Conservation (phyloP, 2,329 filamentous ascomycete genomes). For the Diaporthe sp. region DNA sequence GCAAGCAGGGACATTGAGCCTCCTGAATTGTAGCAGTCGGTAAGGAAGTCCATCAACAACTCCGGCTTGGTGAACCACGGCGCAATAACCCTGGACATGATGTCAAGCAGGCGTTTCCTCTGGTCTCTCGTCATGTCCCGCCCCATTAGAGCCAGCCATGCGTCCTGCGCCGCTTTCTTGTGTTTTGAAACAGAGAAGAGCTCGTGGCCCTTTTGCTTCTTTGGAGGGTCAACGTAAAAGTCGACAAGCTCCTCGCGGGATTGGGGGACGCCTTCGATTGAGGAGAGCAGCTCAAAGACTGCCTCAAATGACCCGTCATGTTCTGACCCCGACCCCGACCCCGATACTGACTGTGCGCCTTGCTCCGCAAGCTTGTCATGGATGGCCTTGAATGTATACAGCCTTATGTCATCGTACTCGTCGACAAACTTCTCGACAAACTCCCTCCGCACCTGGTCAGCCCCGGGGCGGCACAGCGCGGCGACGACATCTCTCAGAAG, state of each 20-base stretch:
- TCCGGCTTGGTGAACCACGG: conserved; percentile 93
- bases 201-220: conserved; percentile 76
- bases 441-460: conserved; percentile 75
- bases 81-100: conserved; percentile 83
- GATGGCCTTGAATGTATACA: conserved; percentile 82
- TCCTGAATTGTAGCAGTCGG: conserved; percentile 90
- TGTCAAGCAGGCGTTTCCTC: conserved; percentile 82
- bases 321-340: conserved; percentile 18
- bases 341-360: conserved; percentile 43
- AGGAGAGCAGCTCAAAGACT: conserved; percentile 73
- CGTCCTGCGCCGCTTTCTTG: conserved; percentile 85
- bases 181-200: conserved; percentile 77
- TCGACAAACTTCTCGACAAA: conserved; percentile 85
- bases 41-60: conserved; percentile 94
- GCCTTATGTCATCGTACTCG: conserved; percentile 87
- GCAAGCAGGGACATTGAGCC: conserved; percentile 90
- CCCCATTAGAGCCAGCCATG: conserved; percentile 85
- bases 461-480: conserved; percentile 70
- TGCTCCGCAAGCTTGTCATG: conserved; percentile 47
- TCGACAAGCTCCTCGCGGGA: conserved; percentile 76
- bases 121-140: conserved; percentile 78
- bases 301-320: conserved; percentile 60
- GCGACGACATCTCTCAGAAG: conserved; percentile 77
- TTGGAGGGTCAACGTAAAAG: conserved; percentile 74
- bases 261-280: conserved; percentile 79